Evolutionary conservation across 108 stramenopile genomes (phyloP).

Genomic region (Nitzschia inconspicua): DNA sequence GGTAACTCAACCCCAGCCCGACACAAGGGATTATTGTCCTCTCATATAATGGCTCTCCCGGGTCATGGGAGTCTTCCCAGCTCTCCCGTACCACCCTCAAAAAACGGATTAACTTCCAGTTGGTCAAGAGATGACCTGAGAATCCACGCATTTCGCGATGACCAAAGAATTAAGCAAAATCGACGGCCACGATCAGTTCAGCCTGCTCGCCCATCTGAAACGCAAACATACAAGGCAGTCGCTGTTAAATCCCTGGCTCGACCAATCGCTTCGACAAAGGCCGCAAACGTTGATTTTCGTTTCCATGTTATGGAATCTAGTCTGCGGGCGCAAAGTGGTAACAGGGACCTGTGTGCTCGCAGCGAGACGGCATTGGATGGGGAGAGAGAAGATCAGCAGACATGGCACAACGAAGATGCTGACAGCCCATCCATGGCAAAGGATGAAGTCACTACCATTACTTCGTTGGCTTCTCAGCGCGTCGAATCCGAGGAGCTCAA

Average conservation of each 20-base stretch:
- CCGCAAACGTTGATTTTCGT: slow-evolving; percentile 12
- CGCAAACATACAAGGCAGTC: slow-evolving; percentile 6
- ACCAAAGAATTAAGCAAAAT: slow-evolving; percentile 21
- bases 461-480: slow-evolving; percentile 54
- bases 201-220: background rate
- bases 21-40: no score
- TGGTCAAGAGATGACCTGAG: slow-evolving; percentile 62
- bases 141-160: slow-evolving; percentile 31
- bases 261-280: slow-evolving; percentile 14
- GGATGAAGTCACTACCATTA: slow-evolving; percentile 74
- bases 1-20: no score
- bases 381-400: slow-evolving; percentile 30
- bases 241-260: slow-evolving; percentile 21
- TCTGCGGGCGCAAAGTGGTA: slow-evolving; percentile 20
- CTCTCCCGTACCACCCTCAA: slow-evolving; percentile 21
- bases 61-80: slow-evolving; percentile 33
- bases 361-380: slow-evolving; percentile 64
- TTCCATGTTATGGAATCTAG: slow-evolving; percentile 21
- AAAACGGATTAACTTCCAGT: slow-evolving; percentile 23
- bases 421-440: slow-evolving; percentile 46
- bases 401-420: slow-evolving; percentile 21
- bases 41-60: background rate
- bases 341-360: slow-evolving; percentile 51
- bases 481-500: slow-evolving; percentile 53
- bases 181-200: background rate